These are phyloP conservation scores for Hypomyces rosellus DNA, from an alignment of 2,329 filamentous ascomycete genomes.

Conservation along the genomic window DNA sequence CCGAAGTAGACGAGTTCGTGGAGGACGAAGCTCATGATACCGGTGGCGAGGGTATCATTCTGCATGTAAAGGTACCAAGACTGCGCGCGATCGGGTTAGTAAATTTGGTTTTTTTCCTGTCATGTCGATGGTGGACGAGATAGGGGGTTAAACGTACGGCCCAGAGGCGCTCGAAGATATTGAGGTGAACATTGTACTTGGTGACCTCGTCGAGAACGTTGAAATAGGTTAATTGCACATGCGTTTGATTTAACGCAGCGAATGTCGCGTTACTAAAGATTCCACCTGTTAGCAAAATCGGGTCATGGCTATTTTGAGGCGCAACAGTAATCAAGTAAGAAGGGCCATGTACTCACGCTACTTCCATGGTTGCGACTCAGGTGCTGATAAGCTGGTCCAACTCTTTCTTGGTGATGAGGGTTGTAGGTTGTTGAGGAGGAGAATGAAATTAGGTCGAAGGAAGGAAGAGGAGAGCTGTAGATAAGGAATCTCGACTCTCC, in stretches of 20 bases:
- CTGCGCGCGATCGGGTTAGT: conserved; percentile 28
- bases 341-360: conserved; percentile 22
- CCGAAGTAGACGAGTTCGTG: conserved; percentile 96
- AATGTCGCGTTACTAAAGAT: conserved; percentile 45
- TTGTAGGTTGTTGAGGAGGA: background rate
- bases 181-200: conserved; percentile 78
- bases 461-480: conserved; percentile 5
- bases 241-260: conserved; percentile 41
- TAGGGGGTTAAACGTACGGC: conserved; percentile 47
- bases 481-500: conserved; percentile 4
- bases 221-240: conserved; percentile 43
- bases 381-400: background rate
- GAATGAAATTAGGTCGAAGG: background rate
- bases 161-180: conserved; percentile 83
- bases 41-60: conserved; percentile 92
- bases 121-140: no score
- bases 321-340: conserved; percentile 10
- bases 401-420: background rate
- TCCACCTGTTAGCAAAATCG: conserved; percentile 9
- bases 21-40: conserved; percentile 94
- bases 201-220: conserved; percentile 57
- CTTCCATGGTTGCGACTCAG: conserved; percentile 26
- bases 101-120: no score
- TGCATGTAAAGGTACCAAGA: conserved; percentile 98
- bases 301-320: conserved; percentile 21